Evolutionary conservation across 73 alveolate genomes (phyloP).

Genomic region (Halteria grandinella): DNA sequence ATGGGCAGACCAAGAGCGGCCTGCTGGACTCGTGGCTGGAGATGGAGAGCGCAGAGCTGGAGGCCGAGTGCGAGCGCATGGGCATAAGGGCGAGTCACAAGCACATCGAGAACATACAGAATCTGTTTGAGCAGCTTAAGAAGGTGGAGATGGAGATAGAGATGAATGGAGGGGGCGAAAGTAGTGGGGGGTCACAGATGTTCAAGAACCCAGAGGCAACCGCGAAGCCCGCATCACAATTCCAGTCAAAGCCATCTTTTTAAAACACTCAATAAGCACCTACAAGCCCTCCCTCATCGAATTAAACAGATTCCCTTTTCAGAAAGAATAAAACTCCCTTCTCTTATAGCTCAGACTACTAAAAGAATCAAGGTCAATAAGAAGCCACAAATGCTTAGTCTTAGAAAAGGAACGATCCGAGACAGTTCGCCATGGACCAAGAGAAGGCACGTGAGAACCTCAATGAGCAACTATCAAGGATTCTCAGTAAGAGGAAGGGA

Average conservation of each 20-base stretch:
- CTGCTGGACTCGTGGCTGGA: constrained; percentile 33
- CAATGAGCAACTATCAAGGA: constrained; percentile 29
- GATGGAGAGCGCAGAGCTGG: constrained; percentile 2
- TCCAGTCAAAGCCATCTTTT: no score
- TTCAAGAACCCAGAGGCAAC: not conserved
- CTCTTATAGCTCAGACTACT: no score
- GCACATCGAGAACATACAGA: constrained; percentile 33
- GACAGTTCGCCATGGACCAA: no score
- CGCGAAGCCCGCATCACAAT: no score
- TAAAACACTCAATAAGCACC: not conserved
- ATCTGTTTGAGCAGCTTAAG: not conserved
- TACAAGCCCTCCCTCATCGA: not conserved
- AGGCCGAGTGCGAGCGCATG: not conserved
- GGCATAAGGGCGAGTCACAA: not conserved
- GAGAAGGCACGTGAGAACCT: constrained; percentile 7
- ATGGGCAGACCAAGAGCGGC: not conserved
- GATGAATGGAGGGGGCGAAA: not conserved
- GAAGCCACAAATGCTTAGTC: no score
- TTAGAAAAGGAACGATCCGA: no score
- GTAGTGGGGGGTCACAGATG: not conserved
- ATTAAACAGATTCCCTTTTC: not conserved
- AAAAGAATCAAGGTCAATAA: no score
- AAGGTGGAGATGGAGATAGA: not conserved
- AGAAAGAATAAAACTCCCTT: no score
- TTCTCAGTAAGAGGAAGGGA: constrained; percentile 13